A percentile compares a stretch with the other conserved stretches of the same genome.
Conservation (phyloP, 2,329 filamentous ascomycete genomes). For the Emergomyces pasteurianus region DNA sequence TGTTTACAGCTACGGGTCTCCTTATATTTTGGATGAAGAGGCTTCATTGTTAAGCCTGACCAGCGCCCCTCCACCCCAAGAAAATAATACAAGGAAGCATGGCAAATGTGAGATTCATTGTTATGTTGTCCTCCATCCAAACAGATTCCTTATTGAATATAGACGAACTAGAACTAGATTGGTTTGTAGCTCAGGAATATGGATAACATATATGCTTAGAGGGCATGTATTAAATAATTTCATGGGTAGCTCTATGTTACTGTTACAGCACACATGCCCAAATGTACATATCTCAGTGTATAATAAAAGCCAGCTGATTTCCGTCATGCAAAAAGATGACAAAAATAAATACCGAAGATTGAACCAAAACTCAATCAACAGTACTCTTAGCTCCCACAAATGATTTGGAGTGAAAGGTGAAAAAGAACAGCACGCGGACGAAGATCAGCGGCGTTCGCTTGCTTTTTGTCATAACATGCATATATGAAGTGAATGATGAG, state of each 20-base stretch:
- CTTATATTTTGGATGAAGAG: not conserved
- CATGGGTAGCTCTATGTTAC: not conserved
- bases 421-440: not conserved
- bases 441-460: too few species aligned
- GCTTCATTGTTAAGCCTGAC: not conserved
- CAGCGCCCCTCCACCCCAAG: not conserved
- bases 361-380: too few species aligned
- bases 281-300: not conserved
- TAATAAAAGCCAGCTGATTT: not conserved
- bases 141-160: not conserved
- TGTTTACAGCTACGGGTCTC: not conserved
- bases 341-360: too few species aligned
- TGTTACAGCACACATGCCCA: too few species aligned
- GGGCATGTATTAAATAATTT: not conserved
- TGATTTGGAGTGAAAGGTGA: not conserved
- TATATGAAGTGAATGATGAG: not conserved
- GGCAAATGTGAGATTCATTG: not conserved
- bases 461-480: not conserved
- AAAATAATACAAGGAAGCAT: not conserved
- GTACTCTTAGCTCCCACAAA: not conserved
- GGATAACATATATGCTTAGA: not conserved
- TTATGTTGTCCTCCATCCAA: not conserved
- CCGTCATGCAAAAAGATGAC: not conserved
- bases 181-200: not conserved
- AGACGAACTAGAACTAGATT: not conserved